Evolutionary conservation across 1,139 yeast genomes (phyloP).

Genomic region (Geotrichum aggregatum): DNA sequence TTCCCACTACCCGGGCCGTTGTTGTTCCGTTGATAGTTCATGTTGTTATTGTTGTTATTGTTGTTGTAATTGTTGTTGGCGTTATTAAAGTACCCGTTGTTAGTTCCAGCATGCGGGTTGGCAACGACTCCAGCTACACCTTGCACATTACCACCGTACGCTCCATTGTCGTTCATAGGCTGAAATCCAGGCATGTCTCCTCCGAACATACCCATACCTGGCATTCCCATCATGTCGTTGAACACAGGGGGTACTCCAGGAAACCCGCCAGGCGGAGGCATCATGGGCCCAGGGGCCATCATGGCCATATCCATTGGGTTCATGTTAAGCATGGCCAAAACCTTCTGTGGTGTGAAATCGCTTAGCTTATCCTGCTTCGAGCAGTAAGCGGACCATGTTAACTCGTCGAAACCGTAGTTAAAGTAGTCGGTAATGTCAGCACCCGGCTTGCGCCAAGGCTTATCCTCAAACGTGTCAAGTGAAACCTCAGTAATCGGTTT

Average conservation of each 20-base stretch:
- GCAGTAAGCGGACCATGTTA: conserved; percentile 92
- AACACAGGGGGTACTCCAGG: conserved; percentile 36
- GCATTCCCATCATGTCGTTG: conserved; percentile 29
- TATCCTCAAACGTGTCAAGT: conserved; percentile 76
- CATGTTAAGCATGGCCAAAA: conserved; percentile 34
- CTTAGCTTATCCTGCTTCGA: conserved; percentile 79
- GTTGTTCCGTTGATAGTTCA: conserved; percentile 10
- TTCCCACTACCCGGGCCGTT: neutral
- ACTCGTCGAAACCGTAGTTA: conserved; percentile 93
- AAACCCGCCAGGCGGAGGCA: conserved; percentile 30
- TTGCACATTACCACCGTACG: conserved; percentile 20
- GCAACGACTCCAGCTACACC: conserved; percentile 18
- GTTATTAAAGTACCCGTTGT: conserved; percentile 5
- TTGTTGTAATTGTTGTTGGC: conserved; percentile 8
- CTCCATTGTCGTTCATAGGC: conserved; percentile 16
- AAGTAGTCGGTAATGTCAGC: conserved; percentile 92
- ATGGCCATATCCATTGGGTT: conserved; percentile 27
- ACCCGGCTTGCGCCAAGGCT: conserved; percentile 98
- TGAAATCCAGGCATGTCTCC: conserved; percentile 22
- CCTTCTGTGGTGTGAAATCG: conserved; percentile 60
- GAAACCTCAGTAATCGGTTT: conserved; percentile 80
- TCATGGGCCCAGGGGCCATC: conserved; percentile 17
- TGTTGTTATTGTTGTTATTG: conserved; percentile 4
- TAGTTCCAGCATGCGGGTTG: conserved; percentile 9
- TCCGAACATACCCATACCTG: conserved; percentile 19